Evolutionary conservation across 78 protist genomes (phyloP).

Genomic region (Polysphondylium violaceum): DNA sequence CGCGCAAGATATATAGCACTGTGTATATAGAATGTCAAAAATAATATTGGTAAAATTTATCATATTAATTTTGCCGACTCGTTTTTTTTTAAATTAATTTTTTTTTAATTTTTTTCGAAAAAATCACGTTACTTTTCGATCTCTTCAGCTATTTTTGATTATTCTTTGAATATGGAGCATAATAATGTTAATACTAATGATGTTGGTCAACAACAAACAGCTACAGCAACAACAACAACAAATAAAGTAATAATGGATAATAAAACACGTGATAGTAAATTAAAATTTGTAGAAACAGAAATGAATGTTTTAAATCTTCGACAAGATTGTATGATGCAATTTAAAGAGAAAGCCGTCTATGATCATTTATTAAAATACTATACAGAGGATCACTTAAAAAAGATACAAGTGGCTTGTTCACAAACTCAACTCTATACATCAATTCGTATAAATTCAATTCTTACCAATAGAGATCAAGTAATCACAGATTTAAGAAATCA

Average conservation of each 20-base stretch:
- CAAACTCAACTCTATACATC: constrained; percentile 13
- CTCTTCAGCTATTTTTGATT: too few species aligned
- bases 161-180: too few species aligned
- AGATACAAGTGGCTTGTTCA: constrained; percentile 6
- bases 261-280: background rate
- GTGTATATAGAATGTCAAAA: background rate
- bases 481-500: background rate
- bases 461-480: background rate
- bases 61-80: too few species aligned
- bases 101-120: too few species aligned
- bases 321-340: constrained; percentile 15
- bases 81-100: too few species aligned
- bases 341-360: background rate
- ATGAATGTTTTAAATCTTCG: constrained; percentile 8
- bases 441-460: constrained; percentile 2
- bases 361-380: constrained; percentile 44
- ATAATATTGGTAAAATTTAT: background rate
- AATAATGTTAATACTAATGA: too few species aligned
- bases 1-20: too few species aligned
- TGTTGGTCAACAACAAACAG: too few species aligned
- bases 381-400: background rate
- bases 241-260: background rate
- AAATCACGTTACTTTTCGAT: too few species aligned
- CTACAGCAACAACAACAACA: too few species aligned
- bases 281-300: constrained; percentile 3